Evolutionary conservation across 169 alveolate species (phyloP).

Genomic region (Eimeria nieschulzi): DNA sequence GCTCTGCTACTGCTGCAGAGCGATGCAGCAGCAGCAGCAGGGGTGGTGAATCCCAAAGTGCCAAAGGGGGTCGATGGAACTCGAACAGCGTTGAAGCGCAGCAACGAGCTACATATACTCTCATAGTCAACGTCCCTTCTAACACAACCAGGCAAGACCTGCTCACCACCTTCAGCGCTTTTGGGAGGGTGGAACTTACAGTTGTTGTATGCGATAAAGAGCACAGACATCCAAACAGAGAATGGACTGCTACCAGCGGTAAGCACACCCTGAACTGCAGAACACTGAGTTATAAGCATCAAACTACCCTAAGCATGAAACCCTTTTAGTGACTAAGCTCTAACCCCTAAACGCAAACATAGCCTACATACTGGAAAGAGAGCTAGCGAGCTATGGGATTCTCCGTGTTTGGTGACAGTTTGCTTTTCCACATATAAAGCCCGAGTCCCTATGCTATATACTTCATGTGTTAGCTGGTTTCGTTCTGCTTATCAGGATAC

Average conservation of each 20-base stretch:
- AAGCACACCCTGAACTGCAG: background rate
- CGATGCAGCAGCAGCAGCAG: background rate
- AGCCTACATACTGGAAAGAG: too few species aligned
- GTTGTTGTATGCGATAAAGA: conserved; percentile 82
- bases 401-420: background rate
- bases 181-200: conserved; percentile 80
- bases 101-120: conserved; percentile 76
- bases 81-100: background rate
- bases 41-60: background rate
- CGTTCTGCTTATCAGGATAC: conserved; percentile 71
- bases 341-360: too few species aligned
- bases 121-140: conserved; percentile 82
- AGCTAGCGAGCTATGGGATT: background rate
- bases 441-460: background rate
- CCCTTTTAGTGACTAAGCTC: background rate
- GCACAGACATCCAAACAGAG: conserved; percentile 81
- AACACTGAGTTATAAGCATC: background rate
- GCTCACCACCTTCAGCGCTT: conserved; percentile 76
- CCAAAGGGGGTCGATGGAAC: background rate
- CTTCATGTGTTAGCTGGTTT: background rate
- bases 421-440: background rate
- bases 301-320: background rate
- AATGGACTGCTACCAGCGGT: conserved; percentile 82
- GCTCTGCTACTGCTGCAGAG: background rate
- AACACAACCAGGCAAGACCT: conserved; percentile 80